These are phyloP conservation scores for Colletotrichum sp. DNA, from an alignment of 2,329 filamentous ascomycete genomes.

Conservation along the genomic window DNA sequence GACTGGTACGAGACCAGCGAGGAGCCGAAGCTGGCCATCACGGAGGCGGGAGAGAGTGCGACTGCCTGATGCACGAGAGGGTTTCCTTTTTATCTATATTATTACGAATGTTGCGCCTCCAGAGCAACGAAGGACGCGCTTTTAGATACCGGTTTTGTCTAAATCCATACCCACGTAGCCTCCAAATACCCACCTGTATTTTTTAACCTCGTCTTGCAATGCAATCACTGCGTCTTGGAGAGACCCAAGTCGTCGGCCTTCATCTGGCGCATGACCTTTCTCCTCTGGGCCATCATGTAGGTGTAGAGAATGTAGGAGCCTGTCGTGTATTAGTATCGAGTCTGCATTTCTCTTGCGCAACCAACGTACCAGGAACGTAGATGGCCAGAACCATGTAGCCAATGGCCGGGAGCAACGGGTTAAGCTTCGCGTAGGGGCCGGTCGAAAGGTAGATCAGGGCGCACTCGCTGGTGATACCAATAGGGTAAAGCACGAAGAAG, in stretches of 20 bases:
- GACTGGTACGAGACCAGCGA: constrained; percentile 69
- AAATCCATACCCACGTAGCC: constrained; percentile 13
- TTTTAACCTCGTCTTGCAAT: neutral
- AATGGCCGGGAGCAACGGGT: constrained; percentile 58
- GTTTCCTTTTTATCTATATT: neutral
- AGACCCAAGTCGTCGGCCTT: constrained; percentile 43
- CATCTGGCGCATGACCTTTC: constrained; percentile 75
- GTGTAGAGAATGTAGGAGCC: constrained; percentile 86
- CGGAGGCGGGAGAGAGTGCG: constrained; percentile 13
- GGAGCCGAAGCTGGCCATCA: constrained; percentile 32
- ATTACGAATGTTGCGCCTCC: neutral
- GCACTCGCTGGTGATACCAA: constrained; percentile 90
- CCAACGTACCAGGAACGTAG: constrained; percentile 78
- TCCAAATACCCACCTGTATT: neutral
- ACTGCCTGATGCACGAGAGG: neutral
- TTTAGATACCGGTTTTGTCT: constrained; percentile 5
- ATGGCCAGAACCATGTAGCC: constrained; percentile 71
- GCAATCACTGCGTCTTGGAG: constrained; percentile 10
- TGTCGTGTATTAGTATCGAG: constrained; percentile 16
- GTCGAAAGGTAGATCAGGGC: constrained; percentile 77
- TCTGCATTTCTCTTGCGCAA: neutral
- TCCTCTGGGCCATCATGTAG: constrained; percentile 92
- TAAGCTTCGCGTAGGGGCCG: constrained; percentile 56
- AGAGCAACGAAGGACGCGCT: neutral
- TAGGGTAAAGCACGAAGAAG: constrained; percentile 90